Base-by-base conservation (phyloP, 1,284 basidiomycete species). In the Quambalaria eucalypti region DNA sequence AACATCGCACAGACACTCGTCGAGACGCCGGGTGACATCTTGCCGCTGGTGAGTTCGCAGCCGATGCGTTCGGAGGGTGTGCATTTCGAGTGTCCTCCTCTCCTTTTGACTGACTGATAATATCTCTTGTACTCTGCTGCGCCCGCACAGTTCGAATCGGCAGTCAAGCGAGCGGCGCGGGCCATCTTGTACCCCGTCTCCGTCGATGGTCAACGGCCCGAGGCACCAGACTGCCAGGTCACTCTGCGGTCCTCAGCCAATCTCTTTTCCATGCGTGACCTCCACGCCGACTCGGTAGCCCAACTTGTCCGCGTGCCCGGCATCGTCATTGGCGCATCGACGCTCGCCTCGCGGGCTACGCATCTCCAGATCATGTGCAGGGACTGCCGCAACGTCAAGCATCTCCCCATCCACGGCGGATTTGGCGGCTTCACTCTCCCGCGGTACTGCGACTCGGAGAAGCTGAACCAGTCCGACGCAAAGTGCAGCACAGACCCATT, bases 401-500 rank as follows among this genome's bases (percentile, higher is more conserved):
- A 82, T 0, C 55, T 73, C 10, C 61, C 64, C 16, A 81, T 97
- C 53, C 83, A 85, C 58, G 85, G 85, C 44, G 90, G 91, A 2
- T 81, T 97, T 48, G 90, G 93, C 40, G 90, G 90, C 29, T 79
- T 91, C 50, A 65, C 62, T 9, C 57, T 70, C 52, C 69, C 75
- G 4, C 55, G 69, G 8, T 63, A 65, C 59, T 74, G 71, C 56
- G 65, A 74, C 52, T 61, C 69, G 12, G 51, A 60, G 5, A 66
- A 66, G 54, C 60, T 69, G 49, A 65, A 69, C 56, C 21, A 25
- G 14, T 25, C 23, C 14, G 23, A 21, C 14, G 95, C 95, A 66
- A 87, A 90, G 56, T 99, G 95, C 73, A 90, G 91, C 0, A 78
- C 96, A 53, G 95, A 99, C 74, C 95, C 95, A 0, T 99, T 91